Evolutionary conservation across 148 eudicot genomes (phyloP).

Genomic region (Mesembryanthemum crystallinum): DNA sequence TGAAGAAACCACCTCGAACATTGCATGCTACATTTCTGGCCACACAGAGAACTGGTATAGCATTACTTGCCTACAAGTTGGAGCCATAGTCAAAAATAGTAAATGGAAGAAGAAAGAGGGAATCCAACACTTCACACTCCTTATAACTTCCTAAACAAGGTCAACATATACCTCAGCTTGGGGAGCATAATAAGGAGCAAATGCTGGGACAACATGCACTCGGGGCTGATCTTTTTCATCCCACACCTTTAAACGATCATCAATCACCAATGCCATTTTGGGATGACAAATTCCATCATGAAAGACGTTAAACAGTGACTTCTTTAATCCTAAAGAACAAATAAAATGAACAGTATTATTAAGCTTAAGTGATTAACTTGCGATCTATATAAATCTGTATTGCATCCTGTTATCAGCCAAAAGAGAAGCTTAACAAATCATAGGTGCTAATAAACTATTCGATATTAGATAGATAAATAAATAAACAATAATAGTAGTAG

Average conservation of each 20-base stretch:
- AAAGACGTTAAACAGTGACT: slow-evolving; percentile 90
- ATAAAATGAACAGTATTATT: slow-evolving; percentile 8
- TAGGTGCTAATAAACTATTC: background rate
- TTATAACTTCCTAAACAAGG: background rate
- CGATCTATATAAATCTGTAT: background rate
- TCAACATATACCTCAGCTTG: slow-evolving; percentile 75
- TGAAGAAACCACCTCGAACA: slow-evolving; percentile 98
- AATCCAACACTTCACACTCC: background rate
- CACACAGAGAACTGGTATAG: slow-evolving; percentile 87
- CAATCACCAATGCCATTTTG: slow-evolving; percentile 96
- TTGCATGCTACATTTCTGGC: slow-evolving; percentile 98
- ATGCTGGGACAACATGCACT: slow-evolving; percentile 98
- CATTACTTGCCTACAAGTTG: slow-evolving; percentile 66
- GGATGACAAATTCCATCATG: slow-evolving; percentile 90
- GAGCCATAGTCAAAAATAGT: background rate
- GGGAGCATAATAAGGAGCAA: slow-evolving; percentile 99
- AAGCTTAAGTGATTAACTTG: background rate
- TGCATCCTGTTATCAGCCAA: background rate
- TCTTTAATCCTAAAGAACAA: slow-evolving; percentile 55
- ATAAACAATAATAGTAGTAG: background rate
- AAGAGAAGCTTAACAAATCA: background rate
- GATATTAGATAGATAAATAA: background rate
- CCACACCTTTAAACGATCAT: slow-evolving; percentile 97
- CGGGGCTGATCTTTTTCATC: slow-evolving; percentile 97
- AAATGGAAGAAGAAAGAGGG: background rate